These are phyloP conservation scores for Pseudogymnoascus sp. DNA, from an alignment of 2,329 filamentous ascomycete species.

Conservation along the genomic window DNA sequence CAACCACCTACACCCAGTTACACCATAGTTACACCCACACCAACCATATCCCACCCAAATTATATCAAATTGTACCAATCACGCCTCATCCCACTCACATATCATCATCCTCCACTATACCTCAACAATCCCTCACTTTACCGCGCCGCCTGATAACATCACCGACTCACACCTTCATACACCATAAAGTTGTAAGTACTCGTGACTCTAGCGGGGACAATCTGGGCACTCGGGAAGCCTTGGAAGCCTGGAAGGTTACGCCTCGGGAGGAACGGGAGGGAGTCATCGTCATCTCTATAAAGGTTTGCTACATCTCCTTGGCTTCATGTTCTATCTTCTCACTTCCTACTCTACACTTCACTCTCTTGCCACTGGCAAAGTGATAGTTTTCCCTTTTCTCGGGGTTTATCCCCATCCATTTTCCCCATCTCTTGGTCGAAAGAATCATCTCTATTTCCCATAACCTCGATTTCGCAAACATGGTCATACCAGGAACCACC, in stretches of 20 bases:
- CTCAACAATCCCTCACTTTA: background rate
- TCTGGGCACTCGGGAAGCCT: background rate
- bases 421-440: background rate
- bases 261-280: background rate
- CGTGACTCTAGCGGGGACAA: background rate
- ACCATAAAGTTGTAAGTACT: background rate
- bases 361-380: background rate
- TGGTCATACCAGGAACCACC: background rate
- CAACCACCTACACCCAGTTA: background rate
- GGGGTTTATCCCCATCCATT: background rate
- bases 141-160: background rate
- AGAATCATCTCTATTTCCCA: background rate
- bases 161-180: conserved; percentile 6
- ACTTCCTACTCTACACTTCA: background rate
- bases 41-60: background rate
- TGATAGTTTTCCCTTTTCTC: background rate
- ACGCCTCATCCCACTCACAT: background rate
- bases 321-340: background rate
- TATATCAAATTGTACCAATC: background rate
- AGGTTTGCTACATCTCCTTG: conserved; percentile 3
- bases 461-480: background rate
- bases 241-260: background rate
- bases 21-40: background rate
- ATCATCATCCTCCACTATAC: background rate
- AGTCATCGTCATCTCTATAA: background rate